Conservation (phyloP, 2,329 filamentous ascomycete genomes). For the Ceratocystiopsis sp. region DNA sequence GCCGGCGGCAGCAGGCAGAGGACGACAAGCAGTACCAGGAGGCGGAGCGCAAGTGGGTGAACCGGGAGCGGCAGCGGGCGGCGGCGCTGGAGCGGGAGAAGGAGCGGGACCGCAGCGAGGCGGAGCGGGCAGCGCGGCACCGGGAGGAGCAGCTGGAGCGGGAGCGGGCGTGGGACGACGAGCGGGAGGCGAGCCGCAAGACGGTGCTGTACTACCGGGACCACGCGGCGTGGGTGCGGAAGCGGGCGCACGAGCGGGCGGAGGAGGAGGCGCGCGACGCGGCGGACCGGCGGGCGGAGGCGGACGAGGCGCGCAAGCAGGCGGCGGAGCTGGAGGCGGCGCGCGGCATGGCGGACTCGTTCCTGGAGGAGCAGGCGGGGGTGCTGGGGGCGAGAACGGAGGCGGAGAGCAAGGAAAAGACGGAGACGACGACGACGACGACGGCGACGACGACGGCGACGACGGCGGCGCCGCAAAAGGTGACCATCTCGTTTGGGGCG, state of each 20-base stretch:
- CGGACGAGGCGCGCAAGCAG: constrained; percentile 53
- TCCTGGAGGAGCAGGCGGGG: constrained; percentile 68
- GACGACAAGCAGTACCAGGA: constrained; percentile 68
- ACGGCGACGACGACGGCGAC: not conserved
- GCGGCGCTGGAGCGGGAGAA: constrained; percentile 75
- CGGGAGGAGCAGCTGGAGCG: constrained; percentile 51
- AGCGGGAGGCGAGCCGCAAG: constrained; percentile 58
- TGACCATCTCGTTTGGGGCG: constrained; percentile 85
- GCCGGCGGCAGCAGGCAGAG: constrained; percentile 56
- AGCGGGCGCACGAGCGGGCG: constrained; percentile 54
- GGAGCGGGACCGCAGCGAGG: constrained; percentile 62
- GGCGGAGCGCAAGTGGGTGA: constrained; percentile 78
- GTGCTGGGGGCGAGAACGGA: constrained; percentile 43
- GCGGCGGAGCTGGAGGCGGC: constrained; percentile 61
- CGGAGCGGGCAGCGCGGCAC: constrained; percentile 44
- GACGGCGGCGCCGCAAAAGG: constrained; percentile 47
- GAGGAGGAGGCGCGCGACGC: constrained; percentile 66
- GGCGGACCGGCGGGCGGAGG: constrained; percentile 63
- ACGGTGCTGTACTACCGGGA: constrained; percentile 74
- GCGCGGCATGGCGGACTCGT: constrained; percentile 73
- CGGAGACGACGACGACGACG: not conserved
- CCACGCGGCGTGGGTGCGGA: constrained; percentile 67
- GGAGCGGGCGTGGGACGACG: constrained; percentile 69
- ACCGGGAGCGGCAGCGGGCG: constrained; percentile 68
- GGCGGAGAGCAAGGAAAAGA: constrained; percentile 6